Evolutionary conservation across 495 filamentous ascomycete genomes (phyloP), one percentile per base, ranked within the genome.

Genomic region (Echria macrotheca): DNA sequence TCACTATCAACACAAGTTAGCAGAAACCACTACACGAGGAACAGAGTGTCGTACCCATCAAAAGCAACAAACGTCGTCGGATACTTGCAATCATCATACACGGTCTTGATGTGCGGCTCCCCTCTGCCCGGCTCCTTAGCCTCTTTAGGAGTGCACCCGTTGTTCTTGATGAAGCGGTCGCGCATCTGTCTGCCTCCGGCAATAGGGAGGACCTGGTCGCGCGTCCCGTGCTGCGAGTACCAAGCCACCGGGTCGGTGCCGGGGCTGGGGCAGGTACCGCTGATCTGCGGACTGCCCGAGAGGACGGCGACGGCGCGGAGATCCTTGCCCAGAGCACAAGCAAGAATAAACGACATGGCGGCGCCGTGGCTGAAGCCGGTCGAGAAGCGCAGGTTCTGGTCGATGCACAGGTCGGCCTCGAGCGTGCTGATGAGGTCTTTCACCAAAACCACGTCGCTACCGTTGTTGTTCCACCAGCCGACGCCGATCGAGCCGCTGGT

Each of bases 341-440:
- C 69, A 19, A 73, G 50, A 6, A 66, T 48, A 41, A 69, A 74
- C 12, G 64, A 69, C 73, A 76, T 75, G 24, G 64, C 66, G 12
- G 56, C 73, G 17, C 73, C 73, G 56, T 71, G 75, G 43, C 63
- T 68, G 58, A 71, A 76, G n/a, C 73, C 73, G 8, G 65, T 70
- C 1, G 68, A 60, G 59, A 70, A 76, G 42, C 65, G 56, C 26
- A 66, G 57, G 36, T 56, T 64, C 39, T 65, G 42, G 46, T 77
- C 64, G 5, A 75, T 54, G 53, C 73, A 77, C 40, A 73, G 61
- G 21, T 67, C 71, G 24, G 47, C 47, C 22, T 70, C 65, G 7
- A 71, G 44, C 5, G 54, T 41, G 28, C 63, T 46, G 22, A 71
- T 47, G 19, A 76, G 58, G n/a, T 59, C 26, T 35, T 68, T 55